Base-by-base conservation (phyloP, 2,329 filamentous ascomycete genomes). In the Phaeosphaeria sp. region DNA sequence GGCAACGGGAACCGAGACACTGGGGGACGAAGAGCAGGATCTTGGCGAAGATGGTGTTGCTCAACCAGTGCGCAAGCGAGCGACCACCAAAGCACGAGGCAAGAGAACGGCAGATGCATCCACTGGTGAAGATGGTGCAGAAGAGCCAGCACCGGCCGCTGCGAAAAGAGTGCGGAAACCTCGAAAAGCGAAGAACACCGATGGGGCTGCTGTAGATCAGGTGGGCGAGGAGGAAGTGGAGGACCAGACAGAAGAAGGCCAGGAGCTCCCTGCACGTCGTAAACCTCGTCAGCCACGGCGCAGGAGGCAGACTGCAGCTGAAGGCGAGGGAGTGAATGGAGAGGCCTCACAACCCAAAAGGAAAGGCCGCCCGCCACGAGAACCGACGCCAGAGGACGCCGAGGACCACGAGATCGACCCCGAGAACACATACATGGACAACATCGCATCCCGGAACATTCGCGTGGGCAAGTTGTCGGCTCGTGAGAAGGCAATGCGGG, bases 381-480 rank as follows among this genome's bases (percentile, higher is more conserved):
- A 70, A 49, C 53, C 63, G 17, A 76, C 75, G 7, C 76, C 73
- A 17, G 63, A 70, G 8, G 84, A 60, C 51, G 73, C 75, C 7
- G 74, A 77, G 61, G 63, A 77, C 47, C 77, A 69, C 49, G 57
- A 68, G 68, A 88, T 94, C 53, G 89, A 93, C 69, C 81, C 86
- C 21, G 84, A 84, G 22, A 84, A 83, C 3, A 83, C 91, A 24
- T 91, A 87, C 53, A 92, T 95, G 87, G 85, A 83, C 44, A 89
- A 92, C 56, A 78, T 95, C 2, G 91, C 87, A 49, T 86, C 84
- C 60, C 89, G 92, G 20, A 68, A 73, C 40, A 69, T 75, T 22
- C 79, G 90, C 21, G 89, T 89, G 55, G 91, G 91, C 56, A 91
- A 90, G 73, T 88, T 89, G 58, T 93, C 92, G 55, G 89, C 88